Conservation (phyloP, 2,329 filamentous ascomycete species). For the Rhinocladiella similis region DNA sequence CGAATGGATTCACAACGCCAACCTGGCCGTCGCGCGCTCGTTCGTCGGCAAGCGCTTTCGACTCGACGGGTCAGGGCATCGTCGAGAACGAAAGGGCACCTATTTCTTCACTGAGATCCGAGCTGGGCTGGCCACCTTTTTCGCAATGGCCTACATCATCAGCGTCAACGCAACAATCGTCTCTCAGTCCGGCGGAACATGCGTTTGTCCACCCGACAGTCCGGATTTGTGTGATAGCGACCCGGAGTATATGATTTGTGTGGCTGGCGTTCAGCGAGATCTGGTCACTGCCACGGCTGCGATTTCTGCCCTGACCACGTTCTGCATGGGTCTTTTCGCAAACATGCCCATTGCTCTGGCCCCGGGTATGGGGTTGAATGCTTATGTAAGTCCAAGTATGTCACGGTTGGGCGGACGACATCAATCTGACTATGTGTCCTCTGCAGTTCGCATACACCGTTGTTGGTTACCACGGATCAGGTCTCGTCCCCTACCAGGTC, state of each 20-base stretch:
- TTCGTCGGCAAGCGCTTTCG: constrained; percentile 72
- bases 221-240: constrained; percentile 51
- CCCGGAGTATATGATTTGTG: constrained; percentile 45
- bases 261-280: constrained; percentile 68
- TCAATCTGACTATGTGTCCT: constrained; percentile 9
- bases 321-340: constrained; percentile 79
- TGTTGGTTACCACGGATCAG: constrained; percentile 74
- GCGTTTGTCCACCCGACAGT: constrained; percentile 61
- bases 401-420: too few relatives aligned
- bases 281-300: constrained; percentile 82
- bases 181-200: constrained; percentile 71
- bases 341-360: constrained; percentile 75
- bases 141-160: constrained; percentile 82
- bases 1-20: constrained; percentile 47
- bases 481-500: constrained; percentile 70
- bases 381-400: constrained; percentile 58
- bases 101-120: constrained; percentile 82
- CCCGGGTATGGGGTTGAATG: constrained; percentile 80
- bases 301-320: constrained; percentile 75
- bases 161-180: constrained; percentile 70
- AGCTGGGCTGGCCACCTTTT: constrained; percentile 76
- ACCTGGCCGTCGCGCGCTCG: constrained; percentile 63
- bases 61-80: constrained; percentile 78
- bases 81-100: constrained; percentile 70
- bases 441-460: constrained; percentile 70